phyloP scores from a whole-genome alignment of 2,329 filamentous ascomycete species.

The Periconia sp. region DNA sequence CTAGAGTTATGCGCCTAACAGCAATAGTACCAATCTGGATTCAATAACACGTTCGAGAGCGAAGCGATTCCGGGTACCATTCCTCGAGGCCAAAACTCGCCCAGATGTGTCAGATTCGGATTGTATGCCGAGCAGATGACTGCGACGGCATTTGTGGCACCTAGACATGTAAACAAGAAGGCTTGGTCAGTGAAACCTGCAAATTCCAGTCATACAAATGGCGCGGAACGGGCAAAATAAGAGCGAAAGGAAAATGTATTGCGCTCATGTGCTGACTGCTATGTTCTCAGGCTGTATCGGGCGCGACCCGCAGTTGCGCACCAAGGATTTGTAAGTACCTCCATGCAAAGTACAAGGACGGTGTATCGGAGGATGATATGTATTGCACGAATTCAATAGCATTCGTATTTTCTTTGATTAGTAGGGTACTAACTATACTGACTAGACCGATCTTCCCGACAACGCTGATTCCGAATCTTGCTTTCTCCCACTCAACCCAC shows the following conservation, averaged over 20 bases:
- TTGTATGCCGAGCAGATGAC: slow-evolving; percentile 44
- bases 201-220: not conserved
- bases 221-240: slow-evolving; percentile 2
- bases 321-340: slow-evolving; percentile 39
- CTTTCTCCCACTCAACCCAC: slow-evolving; percentile 38
- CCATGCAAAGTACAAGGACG: not conserved
- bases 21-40: slow-evolving; percentile 58
- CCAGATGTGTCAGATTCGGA: slow-evolving; percentile 37
- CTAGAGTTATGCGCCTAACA: not conserved
- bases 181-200: slow-evolving; percentile 13
- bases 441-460: slow-evolving; percentile 39
- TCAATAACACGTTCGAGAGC: slow-evolving; percentile 55
- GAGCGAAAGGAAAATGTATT: not conserved
- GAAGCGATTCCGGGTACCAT: slow-evolving; percentile 51
- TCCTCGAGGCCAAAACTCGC: slow-evolving; percentile 50
- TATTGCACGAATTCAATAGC: too few species aligned
- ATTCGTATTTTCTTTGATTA: too few species aligned
- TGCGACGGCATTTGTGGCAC: slow-evolving; percentile 37
- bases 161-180: slow-evolving; percentile 40
- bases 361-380: too few species aligned
- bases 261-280: not conserved
- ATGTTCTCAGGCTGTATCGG: slow-evolving; percentile 34
- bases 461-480: slow-evolving; percentile 40
- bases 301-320: slow-evolving; percentile 42
- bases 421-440: not conserved